Percentiles rank a stretch among this genome's conserved stretches.
Conservation (phyloP, 2,329 filamentous ascomycete species). For the Teratosphaeria viscida region DNA sequence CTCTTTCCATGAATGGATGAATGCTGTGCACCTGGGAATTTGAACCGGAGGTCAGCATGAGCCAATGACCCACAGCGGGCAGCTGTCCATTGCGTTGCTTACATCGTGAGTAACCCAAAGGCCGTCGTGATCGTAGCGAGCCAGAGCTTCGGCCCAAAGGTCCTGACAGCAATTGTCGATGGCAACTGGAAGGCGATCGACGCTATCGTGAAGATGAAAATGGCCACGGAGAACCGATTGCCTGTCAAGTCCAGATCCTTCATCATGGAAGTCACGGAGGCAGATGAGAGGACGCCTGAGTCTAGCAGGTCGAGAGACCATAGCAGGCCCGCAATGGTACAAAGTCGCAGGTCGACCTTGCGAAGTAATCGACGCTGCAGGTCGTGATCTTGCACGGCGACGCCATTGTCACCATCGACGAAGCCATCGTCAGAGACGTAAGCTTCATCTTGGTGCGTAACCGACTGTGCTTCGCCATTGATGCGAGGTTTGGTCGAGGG, state of each 20-base stretch:
- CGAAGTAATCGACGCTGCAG: constrained; percentile 37
- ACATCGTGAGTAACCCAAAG: constrained; percentile 55
- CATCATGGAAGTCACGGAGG: constrained; percentile 59
- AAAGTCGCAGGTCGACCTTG: constrained; percentile 58
- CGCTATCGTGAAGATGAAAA: constrained; percentile 63
- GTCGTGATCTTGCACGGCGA: neutral
- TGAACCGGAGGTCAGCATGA: neutral
- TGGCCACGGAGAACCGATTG: constrained; percentile 57
- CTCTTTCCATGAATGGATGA: constrained; percentile 55
- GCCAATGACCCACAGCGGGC: neutral
- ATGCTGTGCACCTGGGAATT: constrained; percentile 45
- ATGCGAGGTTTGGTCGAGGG: neutral
- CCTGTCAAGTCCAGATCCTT: constrained; percentile 53
- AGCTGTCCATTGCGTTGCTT: neutral
- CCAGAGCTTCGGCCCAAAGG: constrained; percentile 53
- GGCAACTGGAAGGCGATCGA: constrained; percentile 60
- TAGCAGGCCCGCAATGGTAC: constrained; percentile 60
- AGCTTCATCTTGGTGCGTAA: neutral
- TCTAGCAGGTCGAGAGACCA: constrained; percentile 61
- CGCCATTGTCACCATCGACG: neutral
- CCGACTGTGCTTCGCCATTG: neutral
- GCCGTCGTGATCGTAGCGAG: constrained; percentile 49
- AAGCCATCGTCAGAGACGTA: neutral
- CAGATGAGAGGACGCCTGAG: constrained; percentile 58
- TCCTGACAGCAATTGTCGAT: constrained; percentile 55